phyloP scores from a whole-genome alignment of 2,329 filamentous ascomycete genomes.

The Aspergillus proliferans region DNA sequence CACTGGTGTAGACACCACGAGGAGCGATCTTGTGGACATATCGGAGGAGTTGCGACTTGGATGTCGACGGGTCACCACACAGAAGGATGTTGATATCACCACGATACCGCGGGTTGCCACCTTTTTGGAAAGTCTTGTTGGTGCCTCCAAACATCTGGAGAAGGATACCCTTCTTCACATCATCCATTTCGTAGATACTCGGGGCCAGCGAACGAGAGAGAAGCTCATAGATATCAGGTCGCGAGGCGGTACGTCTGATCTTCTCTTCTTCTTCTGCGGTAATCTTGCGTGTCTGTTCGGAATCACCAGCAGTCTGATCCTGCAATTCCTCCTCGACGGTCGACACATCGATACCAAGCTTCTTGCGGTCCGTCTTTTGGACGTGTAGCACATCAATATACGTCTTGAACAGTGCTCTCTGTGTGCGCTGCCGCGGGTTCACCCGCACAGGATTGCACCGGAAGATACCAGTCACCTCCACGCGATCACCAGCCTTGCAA shows the following conservation, averaged over 20 bases:
- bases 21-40: conserved; percentile 98
- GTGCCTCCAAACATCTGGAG: conserved; percentile 95
- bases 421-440: conserved; percentile 83
- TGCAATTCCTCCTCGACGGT: conserved; percentile 81
- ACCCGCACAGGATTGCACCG: conserved; percentile 88
- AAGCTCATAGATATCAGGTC: conserved; percentile 87
- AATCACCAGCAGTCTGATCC: conserved; percentile 61
- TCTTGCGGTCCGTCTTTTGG: conserved; percentile 92
- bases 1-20: conserved; percentile 71
- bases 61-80: conserved; percentile 92
- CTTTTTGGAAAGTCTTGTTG: conserved; percentile 96
- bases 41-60: conserved; percentile 88
- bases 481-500: conserved; percentile 93
- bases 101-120: conserved; percentile 88
- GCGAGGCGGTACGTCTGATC: conserved; percentile 72
- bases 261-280: conserved; percentile 80
- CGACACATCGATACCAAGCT: conserved; percentile 82
- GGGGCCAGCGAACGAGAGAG: conserved; percentile 85
- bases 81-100: conserved; percentile 96
- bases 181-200: conserved; percentile 95
- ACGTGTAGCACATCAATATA: conserved; percentile 94
- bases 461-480: conserved; percentile 95
- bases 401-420: conserved; percentile 96
- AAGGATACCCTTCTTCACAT: conserved; percentile 97
- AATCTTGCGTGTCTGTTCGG: conserved; percentile 79